phyloP scores from a whole-genome alignment of 805 yeast genomes.

The Lachancea fermentati region DNA sequence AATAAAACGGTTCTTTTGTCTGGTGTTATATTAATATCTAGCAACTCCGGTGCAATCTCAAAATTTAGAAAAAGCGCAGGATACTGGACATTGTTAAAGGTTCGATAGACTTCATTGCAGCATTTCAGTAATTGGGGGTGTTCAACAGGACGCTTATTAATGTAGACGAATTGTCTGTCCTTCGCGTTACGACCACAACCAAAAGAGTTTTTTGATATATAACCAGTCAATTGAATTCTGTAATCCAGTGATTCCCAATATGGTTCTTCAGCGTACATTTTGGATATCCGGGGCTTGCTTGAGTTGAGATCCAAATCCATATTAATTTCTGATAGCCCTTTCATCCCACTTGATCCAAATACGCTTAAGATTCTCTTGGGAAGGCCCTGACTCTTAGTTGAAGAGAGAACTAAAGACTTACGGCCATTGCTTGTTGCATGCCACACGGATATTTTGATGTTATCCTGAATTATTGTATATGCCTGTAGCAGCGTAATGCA shows the following conservation, averaged over 20 bases:
- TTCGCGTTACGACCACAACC: slow-evolving; percentile 68
- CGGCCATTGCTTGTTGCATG: slow-evolving; percentile 45
- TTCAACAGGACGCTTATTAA: slow-evolving; percentile 72
- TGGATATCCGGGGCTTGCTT: slow-evolving; percentile 2
- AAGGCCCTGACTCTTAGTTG: slow-evolving; percentile 47
- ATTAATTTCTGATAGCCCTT: slow-evolving; percentile 51
- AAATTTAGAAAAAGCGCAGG: slow-evolving; percentile 69
- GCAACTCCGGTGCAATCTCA: slow-evolving; percentile 40
- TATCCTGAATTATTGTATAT: slow-evolving; percentile 56
- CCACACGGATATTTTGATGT: slow-evolving; percentile 54
- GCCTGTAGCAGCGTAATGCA: slow-evolving; percentile 58
- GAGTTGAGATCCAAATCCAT: slow-evolving; percentile 33
- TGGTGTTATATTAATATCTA: slow-evolving; percentile 90
- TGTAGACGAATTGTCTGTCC: slow-evolving; percentile 70
- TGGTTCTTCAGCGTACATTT: slow-evolving; percentile 11
- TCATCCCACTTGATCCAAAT: slow-evolving; percentile 62
- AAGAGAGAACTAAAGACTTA: slow-evolving; percentile 50
- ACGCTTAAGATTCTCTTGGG: slow-evolving; percentile 57
- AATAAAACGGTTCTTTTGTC: slow-evolving; percentile 74
- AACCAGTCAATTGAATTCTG: slow-evolving; percentile 46
- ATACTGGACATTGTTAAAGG: slow-evolving; percentile 63
- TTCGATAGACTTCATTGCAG: slow-evolving; percentile 67
- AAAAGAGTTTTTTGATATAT: slow-evolving; percentile 68
- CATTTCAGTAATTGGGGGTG: slow-evolving; percentile 50
- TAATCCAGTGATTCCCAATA: slow-evolving; percentile 17